Base-by-base conservation (phyloP, 345 rosid species). In the Chamaenerion angustifolium region DNA sequence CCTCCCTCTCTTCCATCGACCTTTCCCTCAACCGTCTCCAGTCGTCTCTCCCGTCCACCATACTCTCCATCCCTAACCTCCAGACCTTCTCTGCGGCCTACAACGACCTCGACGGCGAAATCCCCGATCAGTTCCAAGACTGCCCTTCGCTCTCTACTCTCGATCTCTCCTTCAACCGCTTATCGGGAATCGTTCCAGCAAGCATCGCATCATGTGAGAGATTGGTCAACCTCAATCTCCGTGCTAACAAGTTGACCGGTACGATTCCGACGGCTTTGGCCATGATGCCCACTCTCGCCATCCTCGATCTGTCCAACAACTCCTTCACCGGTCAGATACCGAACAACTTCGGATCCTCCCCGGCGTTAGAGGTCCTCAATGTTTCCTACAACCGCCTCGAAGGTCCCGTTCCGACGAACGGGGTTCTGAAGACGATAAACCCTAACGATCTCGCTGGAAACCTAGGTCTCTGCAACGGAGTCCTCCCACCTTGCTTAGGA, bases 71-170 rank as follows among this genome's bases (percentile, higher is more conserved):
- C 27, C 80, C 84, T 18, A 90, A 63, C 41, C 83, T 86, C 0
- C 94, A 90, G 40, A 71, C 69, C 41, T 86, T 90, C 49, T 57
- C 75, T 11, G 81, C 78, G 47, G 68, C 94, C 10, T 76, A 64
- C 19, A 90, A 86, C 42, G 64, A 65, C 31, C 59, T 90, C 45
- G 64, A 58, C 48, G 98, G 95, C n/a, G 86, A 81, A 64, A 55
- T 90, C 52, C 98, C 98, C 0, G 88, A 79, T 42, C 88, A 76
- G 56, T 86, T 86, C 68, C 98, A 90, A 68, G 98, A 81, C 61
- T 81, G 88, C 58, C 95, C 95, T 65, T 68, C 92, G 2, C 95
- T 90, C 45, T 70, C 86, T 4, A 69, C 58, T 54, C 83, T 90
- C 46, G 98, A 90, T 68, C 87, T 90, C 58, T 86, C 95, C 25